A percentile compares a stretch with the other conserved stretches of the same genome.
Evolutionary conservation across 208 protist genomes (phyloP).

Genomic region (Porcisia deanei): DNA sequence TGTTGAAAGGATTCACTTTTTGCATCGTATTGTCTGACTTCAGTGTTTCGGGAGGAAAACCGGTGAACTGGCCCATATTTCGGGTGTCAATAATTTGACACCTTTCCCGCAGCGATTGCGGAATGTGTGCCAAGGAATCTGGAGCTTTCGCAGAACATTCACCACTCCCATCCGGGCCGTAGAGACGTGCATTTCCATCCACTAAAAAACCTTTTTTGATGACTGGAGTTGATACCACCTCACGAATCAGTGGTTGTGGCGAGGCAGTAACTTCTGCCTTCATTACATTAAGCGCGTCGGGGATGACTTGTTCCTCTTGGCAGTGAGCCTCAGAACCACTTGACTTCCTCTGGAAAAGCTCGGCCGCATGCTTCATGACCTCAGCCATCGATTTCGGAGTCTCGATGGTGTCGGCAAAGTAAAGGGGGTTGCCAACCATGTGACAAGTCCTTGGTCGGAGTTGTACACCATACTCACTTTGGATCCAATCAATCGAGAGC

Average conservation of each 20-base stretch:
- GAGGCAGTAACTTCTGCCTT: slow-evolving; percentile 7
- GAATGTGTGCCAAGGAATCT: slow-evolving; percentile 77
- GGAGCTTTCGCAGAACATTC: slow-evolving; percentile 53
- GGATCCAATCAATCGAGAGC: slow-evolving; percentile 79
- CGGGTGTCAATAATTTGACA: slow-evolving; percentile 82
- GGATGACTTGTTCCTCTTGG: slow-evolving; percentile 8
- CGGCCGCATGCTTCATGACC: slow-evolving; percentile 24
- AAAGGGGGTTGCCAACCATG: slow-evolving; percentile 45
- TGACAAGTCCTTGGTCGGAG: slow-evolving; percentile 44
- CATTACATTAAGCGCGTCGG: slow-evolving; percentile 17
- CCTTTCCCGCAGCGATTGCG: slow-evolving; percentile 60
- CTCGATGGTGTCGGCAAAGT: slow-evolving; percentile 17
- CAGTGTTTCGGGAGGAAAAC: neutral
- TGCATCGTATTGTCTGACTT: neutral
- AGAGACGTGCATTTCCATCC: slow-evolving; percentile 37
- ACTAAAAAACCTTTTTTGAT: slow-evolving; percentile 80
- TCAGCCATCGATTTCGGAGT: slow-evolving; percentile 11
- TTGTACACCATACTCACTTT: slow-evolving; percentile 66
- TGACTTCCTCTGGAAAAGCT: slow-evolving; percentile 29
- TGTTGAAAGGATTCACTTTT: neutral
- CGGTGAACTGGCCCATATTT: slow-evolving; percentile 7
- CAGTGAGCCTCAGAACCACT: neutral
- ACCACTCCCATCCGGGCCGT: slow-evolving; percentile 53
- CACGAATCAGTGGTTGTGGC: slow-evolving; percentile 52
- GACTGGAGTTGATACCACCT: slow-evolving; percentile 48